Conservation (phyloP, 768 basidiomycete species). For the Filobasidium floriforme region DNA sequence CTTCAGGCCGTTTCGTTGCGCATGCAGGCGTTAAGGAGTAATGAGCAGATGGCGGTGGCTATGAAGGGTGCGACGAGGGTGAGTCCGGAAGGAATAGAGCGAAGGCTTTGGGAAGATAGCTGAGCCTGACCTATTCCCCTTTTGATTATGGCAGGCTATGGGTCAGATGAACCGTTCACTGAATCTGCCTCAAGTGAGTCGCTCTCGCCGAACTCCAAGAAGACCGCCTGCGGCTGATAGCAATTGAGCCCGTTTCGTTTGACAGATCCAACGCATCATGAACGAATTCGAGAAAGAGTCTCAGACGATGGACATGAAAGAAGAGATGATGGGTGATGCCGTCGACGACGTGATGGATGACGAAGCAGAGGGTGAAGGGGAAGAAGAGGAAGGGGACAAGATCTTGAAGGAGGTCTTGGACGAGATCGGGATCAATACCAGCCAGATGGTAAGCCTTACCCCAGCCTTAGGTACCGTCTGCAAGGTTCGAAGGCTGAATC, state of each 20-base stretch:
- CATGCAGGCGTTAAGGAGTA: constrained; percentile 92
- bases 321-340: constrained; percentile 99
- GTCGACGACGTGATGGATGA: constrained; percentile 96
- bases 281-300: constrained; percentile 96
- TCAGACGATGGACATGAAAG: constrained; percentile 99
- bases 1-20: constrained; percentile 89
- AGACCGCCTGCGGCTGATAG: no score
- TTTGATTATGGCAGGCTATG: constrained; percentile 65
- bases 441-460: constrained; percentile 56
- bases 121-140: background rate
- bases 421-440: constrained; percentile 87
- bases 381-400: constrained; percentile 91
- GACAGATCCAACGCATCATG: constrained; percentile 86
- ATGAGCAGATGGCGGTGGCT: constrained; percentile 98
- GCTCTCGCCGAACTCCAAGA: background rate
- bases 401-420: constrained; percentile 92
- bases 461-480: no score
- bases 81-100: constrained; percentile 44
- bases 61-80: constrained; percentile 97
- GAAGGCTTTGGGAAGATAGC: background rate
- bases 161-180: constrained; percentile 92
- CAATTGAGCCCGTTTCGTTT: background rate
- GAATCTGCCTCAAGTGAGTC: constrained; percentile 62
- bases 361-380: constrained; percentile 67
- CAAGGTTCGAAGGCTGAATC: background rate